Base-by-base conservation (phyloP, 371 early-diverging fungal species). In the Lichtheimia hyalospora region DNA sequence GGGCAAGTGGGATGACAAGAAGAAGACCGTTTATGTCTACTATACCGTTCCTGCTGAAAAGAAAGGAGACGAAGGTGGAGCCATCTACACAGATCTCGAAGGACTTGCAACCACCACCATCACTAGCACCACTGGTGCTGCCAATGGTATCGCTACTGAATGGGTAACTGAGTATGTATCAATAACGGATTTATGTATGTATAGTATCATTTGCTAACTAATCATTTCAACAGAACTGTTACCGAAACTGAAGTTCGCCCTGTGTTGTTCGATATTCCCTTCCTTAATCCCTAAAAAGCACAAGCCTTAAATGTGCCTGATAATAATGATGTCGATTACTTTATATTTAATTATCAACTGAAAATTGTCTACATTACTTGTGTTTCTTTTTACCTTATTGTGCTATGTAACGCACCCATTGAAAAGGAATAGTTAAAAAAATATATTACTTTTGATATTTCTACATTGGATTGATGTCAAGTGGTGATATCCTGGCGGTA, bases 21-120 rank as follows among this genome's bases (percentile, higher is more conserved):
- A 57, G 51, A 52, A 61, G 61, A 63, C 58, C 21, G 59, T 68
- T 16, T 68, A 68, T 27, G 64, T 68, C 50, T 68, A 68, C 44
- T 59, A 68, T 49, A 68, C 69, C 8, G 64, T 68, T 25, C 56
- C 64, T 44, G 34, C 10, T 34, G 34, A n/a, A n/a, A n/a, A n/a
- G n/a, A 46, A n/a, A 21, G 18, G 7, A 46, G 46, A 7, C 23
- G 42, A 4, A 2, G 3, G 25, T 25, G 5, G n/a, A n/a, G n/a
- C n/a, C n/a, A n/a, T n/a, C n/a, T n/a, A n/a, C n/a, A n/a, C n/a
- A n/a, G n/a, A n/a, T n/a, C n/a, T n/a, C n/a, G n/a, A n/a, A n/a
- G n/a, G n/a, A 1, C 27, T 34, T 8, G 34, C 2, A 34, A 34
- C 34, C 2, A 10, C 10, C 34, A 34, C 34, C 34, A 10, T 16